Conservation (phyloP, 2,329 filamentous ascomycete species). For the Clarireedia sp. region DNA sequence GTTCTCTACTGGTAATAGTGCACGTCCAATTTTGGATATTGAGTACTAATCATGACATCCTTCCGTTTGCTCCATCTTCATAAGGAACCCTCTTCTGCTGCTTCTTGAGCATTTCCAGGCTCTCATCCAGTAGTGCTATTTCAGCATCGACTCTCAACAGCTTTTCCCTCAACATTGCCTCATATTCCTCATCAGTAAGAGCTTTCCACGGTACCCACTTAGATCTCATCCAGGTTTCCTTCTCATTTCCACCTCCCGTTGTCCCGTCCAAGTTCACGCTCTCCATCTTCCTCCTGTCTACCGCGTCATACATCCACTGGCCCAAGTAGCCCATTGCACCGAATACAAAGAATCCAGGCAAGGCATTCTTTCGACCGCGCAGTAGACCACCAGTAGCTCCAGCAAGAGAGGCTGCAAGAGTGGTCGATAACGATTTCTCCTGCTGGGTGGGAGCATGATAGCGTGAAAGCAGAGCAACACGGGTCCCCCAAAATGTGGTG, state of each 20-base stretch:
- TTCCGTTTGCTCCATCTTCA: neutral
- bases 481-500: conserved; percentile 60
- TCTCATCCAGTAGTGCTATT: conserved; percentile 71
- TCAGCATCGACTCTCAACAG: conserved; percentile 65
- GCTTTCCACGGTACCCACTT: conserved; percentile 65
- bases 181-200: conserved; percentile 66
- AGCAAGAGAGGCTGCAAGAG: conserved; percentile 62
- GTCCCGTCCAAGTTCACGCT: conserved; percentile 22
- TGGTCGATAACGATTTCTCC: conserved; percentile 60
- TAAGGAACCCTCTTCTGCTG: conserved; percentile 4
- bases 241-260: conserved; percentile 22
- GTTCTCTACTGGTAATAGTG: too few species aligned
- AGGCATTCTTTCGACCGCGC: conserved; percentile 44
- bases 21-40: too few species aligned
- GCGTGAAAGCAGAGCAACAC: conserved; percentile 39
- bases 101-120: conserved; percentile 42
- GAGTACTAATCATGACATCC: neutral
- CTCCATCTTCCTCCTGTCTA: conserved; percentile 34
- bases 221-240: conserved; percentile 41
- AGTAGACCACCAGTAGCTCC: conserved; percentile 55
- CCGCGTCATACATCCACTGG: conserved; percentile 45
- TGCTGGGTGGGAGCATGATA: conserved; percentile 38
- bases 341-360: conserved; percentile 54
- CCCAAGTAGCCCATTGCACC: conserved; percentile 48
- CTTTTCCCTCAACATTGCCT: conserved; percentile 61